Conservation (phyloP, 306 rosid genomes). For the Cyamopsis tetragonoloba region DNA sequence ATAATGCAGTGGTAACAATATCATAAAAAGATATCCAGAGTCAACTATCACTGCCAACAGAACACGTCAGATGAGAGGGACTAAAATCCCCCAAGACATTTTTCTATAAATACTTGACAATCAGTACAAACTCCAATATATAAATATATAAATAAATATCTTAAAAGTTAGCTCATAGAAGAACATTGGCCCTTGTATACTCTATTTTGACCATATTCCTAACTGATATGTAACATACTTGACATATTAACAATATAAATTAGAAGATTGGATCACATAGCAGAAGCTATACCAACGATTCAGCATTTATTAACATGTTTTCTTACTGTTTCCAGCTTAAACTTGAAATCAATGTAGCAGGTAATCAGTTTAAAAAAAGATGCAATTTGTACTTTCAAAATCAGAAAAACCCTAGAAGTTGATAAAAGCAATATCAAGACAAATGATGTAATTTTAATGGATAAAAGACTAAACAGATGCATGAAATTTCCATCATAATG, state of each 20-base stretch:
- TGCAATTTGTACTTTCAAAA: neutral
- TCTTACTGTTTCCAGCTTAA: neutral
- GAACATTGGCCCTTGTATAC: too few species aligned
- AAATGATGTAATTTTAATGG: neutral
- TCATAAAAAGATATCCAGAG: neutral
- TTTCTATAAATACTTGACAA: neutral
- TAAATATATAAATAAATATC: too few species aligned
- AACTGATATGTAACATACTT: too few species aligned
- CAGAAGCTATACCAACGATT: constrained; percentile 3
- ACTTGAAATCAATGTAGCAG: neutral
- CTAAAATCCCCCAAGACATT: neutral
- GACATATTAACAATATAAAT: too few species aligned
- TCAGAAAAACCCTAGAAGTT: neutral
- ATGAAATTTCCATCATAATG: neutral
- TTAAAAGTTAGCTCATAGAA: too few species aligned
- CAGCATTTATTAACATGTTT: neutral
- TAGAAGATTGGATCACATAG: neutral
- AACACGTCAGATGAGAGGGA: neutral
- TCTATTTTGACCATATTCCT: too few species aligned
- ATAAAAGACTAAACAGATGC: neutral
- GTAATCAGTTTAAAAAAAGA: neutral
- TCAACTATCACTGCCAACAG: neutral
- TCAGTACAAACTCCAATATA: neutral
- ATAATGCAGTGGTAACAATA: neutral
- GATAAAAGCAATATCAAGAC: neutral